Conservation (phyloP, 768 basidiomycete species). For the Phylloporus sp. region DNA sequence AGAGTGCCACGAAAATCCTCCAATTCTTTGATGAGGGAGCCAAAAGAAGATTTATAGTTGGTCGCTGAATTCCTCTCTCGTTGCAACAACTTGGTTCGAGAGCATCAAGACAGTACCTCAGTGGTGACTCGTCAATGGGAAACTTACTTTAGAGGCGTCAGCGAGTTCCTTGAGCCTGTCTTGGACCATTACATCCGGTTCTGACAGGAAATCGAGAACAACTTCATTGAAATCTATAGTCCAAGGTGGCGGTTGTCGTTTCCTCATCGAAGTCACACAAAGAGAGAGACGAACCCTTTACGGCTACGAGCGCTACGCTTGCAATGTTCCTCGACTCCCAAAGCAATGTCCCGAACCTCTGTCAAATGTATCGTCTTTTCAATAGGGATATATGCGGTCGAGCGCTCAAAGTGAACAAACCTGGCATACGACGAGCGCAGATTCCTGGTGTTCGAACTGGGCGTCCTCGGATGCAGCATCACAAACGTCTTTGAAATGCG, state of each 20-base stretch:
- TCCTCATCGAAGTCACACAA: background rate
- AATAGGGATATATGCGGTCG: background rate
- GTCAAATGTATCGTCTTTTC: background rate
- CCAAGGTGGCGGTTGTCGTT: background rate
- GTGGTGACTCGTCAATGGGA: no score
- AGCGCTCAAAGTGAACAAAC: background rate
- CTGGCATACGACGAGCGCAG: conserved; percentile 5
- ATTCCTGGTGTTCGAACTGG: conserved; percentile 8
- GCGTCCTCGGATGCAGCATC: conserved; percentile 2
- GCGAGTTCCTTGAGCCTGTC: conserved; percentile 15
- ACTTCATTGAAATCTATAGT: conserved; percentile 18
- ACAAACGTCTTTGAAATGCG: conserved; percentile 12
- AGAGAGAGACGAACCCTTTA: conserved; percentile 8
- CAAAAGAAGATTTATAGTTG: conserved; percentile 10
- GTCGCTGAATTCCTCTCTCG: conserved; percentile 5
- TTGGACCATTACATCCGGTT: conserved; percentile 2
- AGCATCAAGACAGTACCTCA: background rate
- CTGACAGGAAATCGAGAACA: conserved; percentile 17
- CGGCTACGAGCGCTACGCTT: conserved; percentile 9
- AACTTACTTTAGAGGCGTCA: conserved; percentile 8
- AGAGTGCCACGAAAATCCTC: conserved; percentile 5
- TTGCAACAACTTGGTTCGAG: conserved; percentile 7
- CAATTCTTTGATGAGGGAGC: conserved; percentile 7
- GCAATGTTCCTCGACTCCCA: conserved; percentile 20
- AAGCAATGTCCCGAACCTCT: conserved; percentile 13